Conservation (phyloP, 352 stramenopile species). For the Ochromonadaceae sp. region DNA sequence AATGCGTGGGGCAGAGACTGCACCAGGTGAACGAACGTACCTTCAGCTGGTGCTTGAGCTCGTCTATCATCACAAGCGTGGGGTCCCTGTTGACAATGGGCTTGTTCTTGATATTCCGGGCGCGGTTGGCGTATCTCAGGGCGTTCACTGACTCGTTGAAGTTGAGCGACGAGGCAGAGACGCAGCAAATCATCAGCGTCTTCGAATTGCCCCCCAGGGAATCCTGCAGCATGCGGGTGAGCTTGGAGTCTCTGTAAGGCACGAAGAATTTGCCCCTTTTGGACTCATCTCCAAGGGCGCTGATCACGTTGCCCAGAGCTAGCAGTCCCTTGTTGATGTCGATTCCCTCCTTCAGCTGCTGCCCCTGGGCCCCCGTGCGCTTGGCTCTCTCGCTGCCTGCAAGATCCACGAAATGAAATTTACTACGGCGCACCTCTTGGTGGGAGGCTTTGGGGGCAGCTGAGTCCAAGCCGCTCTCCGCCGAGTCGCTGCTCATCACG, state of each 20-base stretch:
- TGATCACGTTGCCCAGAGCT: constrained; percentile 86
- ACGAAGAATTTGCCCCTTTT: constrained; percentile 47
- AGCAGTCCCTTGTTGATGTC: constrained; percentile 81
- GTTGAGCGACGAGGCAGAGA: constrained; percentile 57
- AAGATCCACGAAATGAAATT: constrained; percentile 82
- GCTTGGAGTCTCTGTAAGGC: constrained; percentile 71
- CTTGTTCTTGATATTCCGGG: constrained; percentile 86
- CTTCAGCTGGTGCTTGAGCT: background rate
- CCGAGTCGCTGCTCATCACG: too few relatives aligned
- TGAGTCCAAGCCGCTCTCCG: too few relatives aligned
- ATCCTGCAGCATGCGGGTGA: constrained; percentile 60
- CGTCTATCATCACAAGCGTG: constrained; percentile 67
- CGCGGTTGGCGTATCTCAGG: constrained; percentile 78
- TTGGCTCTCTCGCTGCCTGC: constrained; percentile 71
- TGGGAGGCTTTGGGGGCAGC: too few relatives aligned
- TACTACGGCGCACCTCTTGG: constrained; percentile 33
- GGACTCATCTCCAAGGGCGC: constrained; percentile 68
- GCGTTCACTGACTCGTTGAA: constrained; percentile 77
- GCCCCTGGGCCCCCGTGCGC: constrained; percentile 58
- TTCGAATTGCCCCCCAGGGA: constrained; percentile 65
- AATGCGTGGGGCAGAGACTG: background rate
- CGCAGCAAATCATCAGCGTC: constrained; percentile 60
- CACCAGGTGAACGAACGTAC: background rate
- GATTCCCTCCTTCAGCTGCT: constrained; percentile 68
- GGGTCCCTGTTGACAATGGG: constrained; percentile 78